These are phyloP conservation scores for Daldinia bambusicola DNA, from an alignment of 495 filamentous ascomycete species.

Conservation along the genomic window DNA sequence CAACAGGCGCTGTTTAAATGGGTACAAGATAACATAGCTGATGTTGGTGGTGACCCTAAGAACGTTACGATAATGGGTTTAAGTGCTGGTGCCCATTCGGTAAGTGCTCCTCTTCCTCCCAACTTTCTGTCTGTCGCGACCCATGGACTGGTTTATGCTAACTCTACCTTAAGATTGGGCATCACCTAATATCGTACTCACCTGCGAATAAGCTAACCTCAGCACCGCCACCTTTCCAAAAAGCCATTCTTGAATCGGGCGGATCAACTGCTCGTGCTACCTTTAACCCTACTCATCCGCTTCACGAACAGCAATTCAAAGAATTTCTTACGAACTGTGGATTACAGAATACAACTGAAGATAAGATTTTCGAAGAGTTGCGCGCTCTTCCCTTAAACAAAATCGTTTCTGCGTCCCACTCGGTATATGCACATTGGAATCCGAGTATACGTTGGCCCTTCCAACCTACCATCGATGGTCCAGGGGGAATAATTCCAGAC, in stretches of 20 bases:
- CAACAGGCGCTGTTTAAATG: conserved; percentile 72
- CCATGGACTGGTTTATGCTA: conserved; percentile 12
- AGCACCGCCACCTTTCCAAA: conserved; percentile 62
- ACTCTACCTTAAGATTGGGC: conserved; percentile 63
- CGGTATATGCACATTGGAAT: conserved; percentile 64
- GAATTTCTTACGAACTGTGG: conserved; percentile 64
- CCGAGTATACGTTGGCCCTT: conserved; percentile 71
- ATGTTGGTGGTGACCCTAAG: conserved; percentile 70
- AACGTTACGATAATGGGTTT: conserved; percentile 74
- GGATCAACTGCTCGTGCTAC: conserved; percentile 69
- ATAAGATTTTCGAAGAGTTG: conserved; percentile 61
- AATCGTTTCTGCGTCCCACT: conserved; percentile 61
- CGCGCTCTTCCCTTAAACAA: conserved; percentile 58
- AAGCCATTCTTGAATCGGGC: conserved; percentile 72
- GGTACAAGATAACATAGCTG: conserved; percentile 68
- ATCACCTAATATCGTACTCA: conserved; percentile 68
- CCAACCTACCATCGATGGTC: conserved; percentile 72
- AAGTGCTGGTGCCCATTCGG: conserved; percentile 74
- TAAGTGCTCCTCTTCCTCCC: conserved; percentile 38
- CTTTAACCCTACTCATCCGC: conserved; percentile 62
- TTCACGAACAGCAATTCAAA: conserved; percentile 69
- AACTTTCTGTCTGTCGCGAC: neutral
- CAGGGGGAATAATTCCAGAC: conserved; percentile 63
- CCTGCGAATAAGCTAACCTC: conserved; percentile 42
- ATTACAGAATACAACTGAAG: conserved; percentile 53